These are phyloP conservation scores for Lipomyces sp. DNA, from an alignment of 805 yeast species.

Conservation along the genomic window DNA sequence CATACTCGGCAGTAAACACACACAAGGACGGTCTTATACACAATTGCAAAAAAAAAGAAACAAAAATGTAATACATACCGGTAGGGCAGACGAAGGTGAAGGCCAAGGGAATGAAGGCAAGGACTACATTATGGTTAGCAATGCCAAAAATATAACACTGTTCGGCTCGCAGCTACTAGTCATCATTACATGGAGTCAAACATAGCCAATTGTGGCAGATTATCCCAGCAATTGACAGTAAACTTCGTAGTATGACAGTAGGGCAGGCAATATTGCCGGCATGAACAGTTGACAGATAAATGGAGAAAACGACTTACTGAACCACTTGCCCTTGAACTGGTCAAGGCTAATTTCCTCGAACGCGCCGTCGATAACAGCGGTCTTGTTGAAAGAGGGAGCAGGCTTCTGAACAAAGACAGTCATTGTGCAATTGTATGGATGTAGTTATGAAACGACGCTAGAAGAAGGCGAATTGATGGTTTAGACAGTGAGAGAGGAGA, in stretches of 20 bases:
- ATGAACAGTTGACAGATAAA: not conserved
- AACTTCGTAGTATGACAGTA: not conserved
- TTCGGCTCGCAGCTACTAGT: not conserved
- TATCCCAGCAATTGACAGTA: not conserved
- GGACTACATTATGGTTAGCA: slow-evolving; percentile 47
- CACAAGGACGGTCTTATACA: not conserved
- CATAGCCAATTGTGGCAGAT: not conserved
- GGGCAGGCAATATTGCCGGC: not conserved
- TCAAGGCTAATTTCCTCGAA: slow-evolving; percentile 95
- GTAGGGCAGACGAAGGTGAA: slow-evolving; percentile 99
- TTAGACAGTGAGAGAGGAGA: not conserved
- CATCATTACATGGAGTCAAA: not conserved
- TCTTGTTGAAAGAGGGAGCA: slow-evolving; percentile 95
- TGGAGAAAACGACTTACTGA: slow-evolving; percentile 44
- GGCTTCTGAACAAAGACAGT: slow-evolving; percentile 90
- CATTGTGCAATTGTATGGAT: slow-evolving; percentile 55
- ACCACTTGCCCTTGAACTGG: slow-evolving; percentile 98
- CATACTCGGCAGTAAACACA: not conserved
- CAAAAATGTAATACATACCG: slow-evolving; percentile 20
- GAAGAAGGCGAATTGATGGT: not conserved
- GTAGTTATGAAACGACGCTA: not conserved
- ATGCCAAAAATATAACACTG: not conserved
- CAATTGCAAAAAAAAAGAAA: not conserved
- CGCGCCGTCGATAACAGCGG: slow-evolving; percentile 95
- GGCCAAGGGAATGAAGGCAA: slow-evolving; percentile 98